phyloP scores from a whole-genome alignment of 2,329 filamentous ascomycete genomes.

The Colletotrichum salicis region DNA sequence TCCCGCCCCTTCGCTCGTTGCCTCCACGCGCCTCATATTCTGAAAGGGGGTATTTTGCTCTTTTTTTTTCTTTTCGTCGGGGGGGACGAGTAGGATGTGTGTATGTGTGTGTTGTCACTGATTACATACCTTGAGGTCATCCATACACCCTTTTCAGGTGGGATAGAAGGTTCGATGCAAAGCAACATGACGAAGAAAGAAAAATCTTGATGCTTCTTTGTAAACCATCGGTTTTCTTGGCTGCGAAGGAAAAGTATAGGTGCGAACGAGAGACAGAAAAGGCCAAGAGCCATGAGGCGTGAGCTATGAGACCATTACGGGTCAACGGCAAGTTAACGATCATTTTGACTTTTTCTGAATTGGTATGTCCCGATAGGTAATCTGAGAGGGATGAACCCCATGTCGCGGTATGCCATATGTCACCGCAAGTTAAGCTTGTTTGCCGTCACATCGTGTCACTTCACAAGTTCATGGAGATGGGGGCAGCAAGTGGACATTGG shows the following conservation, averaged over 20 bases:
- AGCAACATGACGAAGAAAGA: not conserved
- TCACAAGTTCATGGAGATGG: not conserved
- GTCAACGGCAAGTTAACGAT: not conserved
- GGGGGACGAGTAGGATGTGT: no score
- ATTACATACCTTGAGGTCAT: no score
- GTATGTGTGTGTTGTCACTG: no score
- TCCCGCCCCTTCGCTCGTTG: no score
- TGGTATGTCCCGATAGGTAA: not conserved
- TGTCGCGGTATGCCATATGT: not conserved
- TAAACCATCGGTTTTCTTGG: not conserved
- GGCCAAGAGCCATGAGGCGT: not conserved
- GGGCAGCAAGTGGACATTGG: not conserved
- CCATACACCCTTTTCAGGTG: no score
- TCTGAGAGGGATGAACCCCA: not conserved
- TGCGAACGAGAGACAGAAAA: no score
- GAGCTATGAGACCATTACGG: not conserved
- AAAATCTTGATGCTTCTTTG: not conserved
- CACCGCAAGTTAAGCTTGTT: slow-evolving; percentile 1
- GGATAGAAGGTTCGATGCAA: no score
- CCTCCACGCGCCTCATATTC: no score
- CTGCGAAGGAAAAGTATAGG: not conserved
- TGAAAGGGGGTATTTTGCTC: no score
- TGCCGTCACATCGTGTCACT: slow-evolving; percentile 7
- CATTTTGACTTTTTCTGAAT: not conserved
- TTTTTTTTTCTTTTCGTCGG: no score